A percentile compares a stretch with the other conserved stretches of the same genome.
Evolutionary conservation across 176 grass and related monocot genomes (phyloP).

Genomic region (Oryza punctata): DNA sequence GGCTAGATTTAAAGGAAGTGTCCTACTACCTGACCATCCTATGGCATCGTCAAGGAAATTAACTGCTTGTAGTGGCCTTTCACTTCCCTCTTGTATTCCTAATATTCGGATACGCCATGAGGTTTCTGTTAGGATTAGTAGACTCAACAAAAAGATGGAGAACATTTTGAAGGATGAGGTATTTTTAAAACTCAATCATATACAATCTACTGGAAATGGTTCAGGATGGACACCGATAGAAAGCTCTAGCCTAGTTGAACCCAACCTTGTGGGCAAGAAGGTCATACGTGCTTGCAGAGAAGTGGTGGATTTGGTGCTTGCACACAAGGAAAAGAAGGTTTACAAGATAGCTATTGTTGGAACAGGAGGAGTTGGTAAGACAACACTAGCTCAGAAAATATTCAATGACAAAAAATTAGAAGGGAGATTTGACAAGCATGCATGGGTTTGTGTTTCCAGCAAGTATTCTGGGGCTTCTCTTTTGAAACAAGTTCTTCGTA

Average conservation of each 20-base stretch:
- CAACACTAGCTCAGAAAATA: conserved; percentile 45
- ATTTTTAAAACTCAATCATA: background rate
- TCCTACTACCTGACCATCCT: too few relatives aligned
- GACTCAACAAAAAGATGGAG: conserved; percentile 19
- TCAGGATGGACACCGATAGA: background rate
- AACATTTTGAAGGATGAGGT: background rate
- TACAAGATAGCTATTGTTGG: conserved; percentile 23
- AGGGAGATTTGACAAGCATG: background rate
- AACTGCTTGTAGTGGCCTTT: too few relatives aligned
- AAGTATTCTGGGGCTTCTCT: background rate
- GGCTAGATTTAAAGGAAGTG: too few relatives aligned
- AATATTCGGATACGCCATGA: too few relatives aligned
- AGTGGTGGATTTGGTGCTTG: background rate
- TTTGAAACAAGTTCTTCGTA: conserved; percentile 20
- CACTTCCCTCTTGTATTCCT: too few relatives aligned
- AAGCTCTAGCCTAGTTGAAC: conserved; percentile 25
- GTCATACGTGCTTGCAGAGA: background rate
- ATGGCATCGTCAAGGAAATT: background rate
- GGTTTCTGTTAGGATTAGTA: too few relatives aligned
- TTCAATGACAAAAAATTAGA: conserved; percentile 5
- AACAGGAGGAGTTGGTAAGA: conserved; percentile 39
- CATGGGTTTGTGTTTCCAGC: conserved; percentile 40
- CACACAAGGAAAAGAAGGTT: conserved; percentile 6
- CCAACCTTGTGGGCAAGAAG: conserved; percentile 42
- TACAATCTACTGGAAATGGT: background rate